Evolutionary conservation across 2,329 filamentous ascomycete species (phyloP), one percentile per base, ranked within the genome.

Genomic region (Botrytis pseudocinerea): DNA sequence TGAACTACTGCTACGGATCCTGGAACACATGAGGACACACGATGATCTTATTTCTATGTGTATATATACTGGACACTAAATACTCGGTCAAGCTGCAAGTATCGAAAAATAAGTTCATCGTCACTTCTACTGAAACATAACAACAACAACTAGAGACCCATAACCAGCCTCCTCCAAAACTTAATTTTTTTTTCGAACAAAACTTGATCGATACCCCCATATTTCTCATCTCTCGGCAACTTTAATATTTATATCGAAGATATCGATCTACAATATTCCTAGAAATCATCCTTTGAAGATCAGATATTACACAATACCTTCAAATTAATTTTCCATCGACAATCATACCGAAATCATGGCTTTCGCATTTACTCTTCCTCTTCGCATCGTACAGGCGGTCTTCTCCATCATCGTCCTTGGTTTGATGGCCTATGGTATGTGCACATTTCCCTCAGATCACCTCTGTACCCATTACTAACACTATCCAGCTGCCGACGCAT

Each of bases 341-440:
- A 35, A 25, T 25, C 20, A 48, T 5, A 35, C 35, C 63, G 10
- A 28, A 28, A 25, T 46, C 54, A 88, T 90, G 88, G 83, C 83
- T 44, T 81, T 87, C 79, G 71, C 74, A 66, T 72, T 74, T 40
- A 84, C 83, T 74, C 84, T 89, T 77, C 88, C 91, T 59, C 84
- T 92, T 76, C 92, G 94, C 80, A 85, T 87, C 74, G 84, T 89
- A 68, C 91, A 95, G 78, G 87, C 85, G 18, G 76, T 93, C 59
- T 88, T 97, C 78, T 86, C 90, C 51, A 85, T 96, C 75, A 89
- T 95, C 76, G 89, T 94, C 78, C 87, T 97, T 16, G 93, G 91
- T 35, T 82, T 97, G 51, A 91, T 89, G 65, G 91, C 87, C 70
- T 94, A 95, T 80, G 85, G 93, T 94, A 85, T 42, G 46, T 22